phyloP scores from a whole-genome alignment of 768 basidiomycete species.

The Phylloporus rhodoxanthus region DNA sequence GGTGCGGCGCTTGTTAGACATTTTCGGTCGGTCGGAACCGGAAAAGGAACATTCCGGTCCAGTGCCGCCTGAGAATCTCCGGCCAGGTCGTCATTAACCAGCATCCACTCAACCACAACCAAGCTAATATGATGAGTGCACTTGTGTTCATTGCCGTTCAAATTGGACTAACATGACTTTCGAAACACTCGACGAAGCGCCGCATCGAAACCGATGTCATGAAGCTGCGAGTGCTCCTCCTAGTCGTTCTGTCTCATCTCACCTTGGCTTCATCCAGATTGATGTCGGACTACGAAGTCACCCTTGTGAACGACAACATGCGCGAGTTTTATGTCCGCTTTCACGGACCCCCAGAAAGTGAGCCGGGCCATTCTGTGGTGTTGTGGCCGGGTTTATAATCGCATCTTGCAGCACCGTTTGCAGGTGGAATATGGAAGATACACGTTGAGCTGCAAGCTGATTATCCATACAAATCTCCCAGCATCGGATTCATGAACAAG shows the following conservation, averaged over 20 bases:
- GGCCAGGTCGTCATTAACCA: constrained; percentile 11
- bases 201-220: constrained; percentile 99
- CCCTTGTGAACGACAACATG: constrained; percentile 96
- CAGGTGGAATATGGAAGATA: constrained; percentile 98
- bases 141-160: constrained; percentile 17
- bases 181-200: constrained; percentile 74
- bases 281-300: constrained; percentile 99
- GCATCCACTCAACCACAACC: constrained; percentile 10
- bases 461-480: constrained; percentile 98
- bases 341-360: constrained; percentile 90
- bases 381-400: constrained; percentile 1
- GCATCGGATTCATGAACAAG: constrained; percentile 99
- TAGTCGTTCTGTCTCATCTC: constrained; percentile 3
- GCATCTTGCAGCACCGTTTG: constrained; percentile 72
- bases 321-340: constrained; percentile 98
- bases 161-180: constrained; percentile 25
- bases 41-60: constrained; percentile 20
- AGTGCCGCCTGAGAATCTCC: constrained; percentile 5
- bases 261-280: constrained; percentile 48
- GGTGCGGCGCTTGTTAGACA: not conserved
- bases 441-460: constrained; percentile 98
- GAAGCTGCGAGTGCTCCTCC: constrained; percentile 70
- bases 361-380: constrained; percentile 27
- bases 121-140: constrained; percentile 56
- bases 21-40: constrained; percentile 8